Evolutionary conservation across 1,139 yeast genomes (phyloP), one percentile per base, ranked within the genome.

Genomic region (Meyerozyma carpophila): DNA sequence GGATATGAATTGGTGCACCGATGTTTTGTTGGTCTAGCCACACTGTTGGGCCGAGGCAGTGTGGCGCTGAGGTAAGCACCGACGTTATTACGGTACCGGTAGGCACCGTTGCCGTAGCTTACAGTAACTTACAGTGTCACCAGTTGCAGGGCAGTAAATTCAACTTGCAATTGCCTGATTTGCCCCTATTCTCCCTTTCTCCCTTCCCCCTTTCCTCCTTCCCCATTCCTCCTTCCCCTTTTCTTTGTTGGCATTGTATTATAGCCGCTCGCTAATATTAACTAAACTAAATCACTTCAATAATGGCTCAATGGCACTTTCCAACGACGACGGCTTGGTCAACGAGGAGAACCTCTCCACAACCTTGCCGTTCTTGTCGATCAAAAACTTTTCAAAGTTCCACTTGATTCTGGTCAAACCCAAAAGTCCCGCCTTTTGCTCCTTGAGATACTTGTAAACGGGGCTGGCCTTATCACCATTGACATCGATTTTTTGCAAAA

Each of bases 401-500:
- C 79, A 73, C 63, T 72, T 73, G 55, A 73, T 61, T 55, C 79
- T 60, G 54, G 54, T 69, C 52, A 73, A 59, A 0, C 79, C 77
- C 52, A 73, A 62, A 10, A 71, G 50, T 4, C 77, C 77, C 31
- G 69, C 57, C 54, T 72, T 73, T 51, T 71, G 61, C 21, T 59
- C 50, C 73, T 93, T 93, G 62, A 93, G 77, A 70, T 61, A 91
- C 55, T 77, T 70, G 70, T 81, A 93, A 36, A 93, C 91, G 21
- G 94, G 89, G 59, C 86, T 93, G 31, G 88, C 82, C 36, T 81
- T 66, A 54, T 74, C 67, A 42, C 98, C 98, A 62, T 93, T 93
- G 54, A 93, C 98, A 31, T 91, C 91, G 48, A 90, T 63, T 73
- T 91, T 93, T 62, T 80, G 75, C 78, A 93, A 71, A 39, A 93